phyloP scores from a whole-genome alignment of 306 rosid species.

The Canavalia gladiata region DNA sequence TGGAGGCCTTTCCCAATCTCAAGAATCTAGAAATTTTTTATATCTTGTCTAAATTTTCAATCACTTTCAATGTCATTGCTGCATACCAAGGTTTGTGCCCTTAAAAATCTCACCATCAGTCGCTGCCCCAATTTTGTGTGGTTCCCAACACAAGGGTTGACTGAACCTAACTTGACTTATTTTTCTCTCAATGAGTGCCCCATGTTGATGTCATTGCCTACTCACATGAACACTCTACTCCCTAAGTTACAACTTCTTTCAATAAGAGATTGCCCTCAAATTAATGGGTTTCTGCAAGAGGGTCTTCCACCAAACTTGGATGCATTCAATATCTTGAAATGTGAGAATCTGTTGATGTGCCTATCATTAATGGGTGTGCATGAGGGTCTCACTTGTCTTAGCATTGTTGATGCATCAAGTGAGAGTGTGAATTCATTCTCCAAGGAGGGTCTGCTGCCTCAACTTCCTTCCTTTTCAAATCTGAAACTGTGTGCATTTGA shows the following conservation, averaged over 20 bases:
- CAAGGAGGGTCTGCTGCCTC: not conserved
- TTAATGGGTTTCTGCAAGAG: not conserved
- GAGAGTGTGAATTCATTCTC: not conserved
- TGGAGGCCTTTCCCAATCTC: slow-evolving; percentile 4
- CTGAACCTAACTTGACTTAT: not conserved
- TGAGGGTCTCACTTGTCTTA: not conserved
- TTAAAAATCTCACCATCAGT: not conserved
- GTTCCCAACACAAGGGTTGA: not conserved
- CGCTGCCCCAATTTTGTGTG: not conserved
- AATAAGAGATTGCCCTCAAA: not conserved
- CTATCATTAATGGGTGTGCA: not conserved
- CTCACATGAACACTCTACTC: not conserved
- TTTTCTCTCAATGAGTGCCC: not conserved
- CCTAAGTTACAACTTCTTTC: not conserved
- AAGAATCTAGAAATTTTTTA: not conserved
- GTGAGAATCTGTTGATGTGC: not conserved
- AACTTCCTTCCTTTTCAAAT: slow-evolving; percentile 8
- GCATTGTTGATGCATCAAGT: not conserved
- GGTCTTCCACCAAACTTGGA: not conserved
- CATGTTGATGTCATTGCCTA: not conserved
- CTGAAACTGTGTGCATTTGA: not conserved
- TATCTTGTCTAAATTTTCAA: not conserved
- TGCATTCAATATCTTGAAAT: accelerated
- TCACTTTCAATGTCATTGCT: not conserved
- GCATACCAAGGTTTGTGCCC: not conserved